These are phyloP conservation scores for Crucibulum laeve DNA, from an alignment of 768 basidiomycete genomes.

Conservation along the genomic window DNA sequence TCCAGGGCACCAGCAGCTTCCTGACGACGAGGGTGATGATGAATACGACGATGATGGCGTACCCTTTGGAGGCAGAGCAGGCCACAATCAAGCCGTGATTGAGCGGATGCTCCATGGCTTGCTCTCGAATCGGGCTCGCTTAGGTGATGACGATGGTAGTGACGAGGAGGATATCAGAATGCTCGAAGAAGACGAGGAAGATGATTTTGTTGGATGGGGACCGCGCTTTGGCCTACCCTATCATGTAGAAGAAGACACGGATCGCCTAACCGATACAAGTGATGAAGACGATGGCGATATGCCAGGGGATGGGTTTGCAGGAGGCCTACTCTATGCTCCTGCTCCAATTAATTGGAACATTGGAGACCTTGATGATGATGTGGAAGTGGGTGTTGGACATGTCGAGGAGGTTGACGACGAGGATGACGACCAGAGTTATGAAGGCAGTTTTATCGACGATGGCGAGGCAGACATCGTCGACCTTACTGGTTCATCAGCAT, in stretches of 20 bases:
- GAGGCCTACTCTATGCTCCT: neutral
- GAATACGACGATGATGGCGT: constrained; percentile 5
- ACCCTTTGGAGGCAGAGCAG: too few relatives aligned
- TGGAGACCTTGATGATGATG: constrained; percentile 1
- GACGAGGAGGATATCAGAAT: constrained; percentile 4
- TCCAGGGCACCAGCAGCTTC: constrained; percentile 19
- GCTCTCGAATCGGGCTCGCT: too few relatives aligned
- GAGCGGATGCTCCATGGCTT: too few relatives aligned
- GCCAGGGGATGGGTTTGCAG: neutral
- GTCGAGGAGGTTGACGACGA: constrained; percentile 8
- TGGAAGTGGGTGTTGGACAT: constrained; percentile 4
- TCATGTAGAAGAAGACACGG: neutral
- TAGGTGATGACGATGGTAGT: constrained; percentile 4
- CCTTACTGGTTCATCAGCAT: constrained; percentile 1
- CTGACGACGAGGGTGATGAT: constrained; percentile 9
- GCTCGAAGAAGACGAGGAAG: neutral
- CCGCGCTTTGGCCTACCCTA: neutral
- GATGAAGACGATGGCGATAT: too few relatives aligned
- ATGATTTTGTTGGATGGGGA: neutral
- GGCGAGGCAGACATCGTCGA: constrained; percentile 10
- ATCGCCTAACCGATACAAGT: too few relatives aligned
- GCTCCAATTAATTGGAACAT: neutral
- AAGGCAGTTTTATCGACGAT: constrained; percentile 8
- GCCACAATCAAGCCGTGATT: too few relatives aligned
- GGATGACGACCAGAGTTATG: constrained; percentile 10